Conservation (phyloP, 257 asterid species). For the Fraxinus anomala region DNA sequence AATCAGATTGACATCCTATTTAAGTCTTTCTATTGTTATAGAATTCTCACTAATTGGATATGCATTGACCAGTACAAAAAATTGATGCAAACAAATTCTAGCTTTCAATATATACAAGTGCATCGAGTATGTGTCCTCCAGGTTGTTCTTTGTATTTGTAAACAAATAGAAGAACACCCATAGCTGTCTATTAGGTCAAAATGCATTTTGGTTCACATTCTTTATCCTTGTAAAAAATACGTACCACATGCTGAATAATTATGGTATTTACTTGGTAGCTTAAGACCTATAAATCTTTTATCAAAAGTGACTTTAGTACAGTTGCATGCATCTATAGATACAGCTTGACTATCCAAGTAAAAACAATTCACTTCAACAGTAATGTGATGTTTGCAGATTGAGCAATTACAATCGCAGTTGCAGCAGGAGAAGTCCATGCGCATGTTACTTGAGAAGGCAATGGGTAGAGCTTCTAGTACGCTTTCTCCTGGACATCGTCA, state of each 20-base stretch:
- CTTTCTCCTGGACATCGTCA: constrained; percentile 67
- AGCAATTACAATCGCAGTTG: constrained; percentile 49
- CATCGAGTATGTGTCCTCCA: background rate
- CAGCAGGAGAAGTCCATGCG: constrained; percentile 67
- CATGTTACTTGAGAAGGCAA: constrained; percentile 62
- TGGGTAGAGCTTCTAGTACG: constrained; percentile 69
- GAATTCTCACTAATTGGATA: background rate
- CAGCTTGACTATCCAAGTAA: background rate
- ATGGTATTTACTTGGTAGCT: constrained; percentile 1
- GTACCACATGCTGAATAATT: background rate
- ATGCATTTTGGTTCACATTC: background rate
- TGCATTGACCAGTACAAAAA: background rate
- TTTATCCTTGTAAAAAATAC: background rate
- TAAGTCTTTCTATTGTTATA: background rate
- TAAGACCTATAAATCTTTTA: background rate
- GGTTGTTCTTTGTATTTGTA: constrained; percentile 1
- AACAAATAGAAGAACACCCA: background rate
- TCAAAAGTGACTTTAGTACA: background rate
- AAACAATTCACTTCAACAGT: constrained; percentile 5
- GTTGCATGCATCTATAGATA: background rate
- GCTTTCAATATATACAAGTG: background rate
- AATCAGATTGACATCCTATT: background rate
- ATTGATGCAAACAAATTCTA: background rate
- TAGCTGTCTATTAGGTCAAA: background rate
- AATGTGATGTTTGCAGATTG: constrained; percentile 44